phyloP scores from a whole-genome alignment of 2,329 filamentous ascomycete genomes.

The Aschersonia sp. region DNA sequence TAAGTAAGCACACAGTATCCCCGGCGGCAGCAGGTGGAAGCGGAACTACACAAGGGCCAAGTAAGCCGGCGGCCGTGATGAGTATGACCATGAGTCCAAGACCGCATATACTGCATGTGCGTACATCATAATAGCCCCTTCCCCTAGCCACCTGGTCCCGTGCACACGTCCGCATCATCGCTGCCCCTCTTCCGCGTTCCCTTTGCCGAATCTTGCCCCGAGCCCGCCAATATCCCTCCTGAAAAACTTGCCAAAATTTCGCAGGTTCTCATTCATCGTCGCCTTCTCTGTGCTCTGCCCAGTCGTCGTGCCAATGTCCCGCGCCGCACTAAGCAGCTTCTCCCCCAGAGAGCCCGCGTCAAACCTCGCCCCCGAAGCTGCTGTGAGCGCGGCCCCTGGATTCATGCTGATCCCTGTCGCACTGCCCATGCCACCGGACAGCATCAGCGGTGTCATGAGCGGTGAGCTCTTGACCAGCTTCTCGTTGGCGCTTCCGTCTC shows the following conservation, averaged over 20 bases:
- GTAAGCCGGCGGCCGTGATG: too few species aligned
- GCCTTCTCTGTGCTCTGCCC: constrained; percentile 38
- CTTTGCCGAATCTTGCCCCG: constrained; percentile 57
- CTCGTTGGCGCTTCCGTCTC: constrained; percentile 59
- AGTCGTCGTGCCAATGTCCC: constrained; percentile 60
- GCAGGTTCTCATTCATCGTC: constrained; percentile 83
- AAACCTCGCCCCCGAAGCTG: constrained; percentile 40
- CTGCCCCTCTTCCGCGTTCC: constrained; percentile 23
- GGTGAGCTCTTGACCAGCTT: constrained; percentile 57
- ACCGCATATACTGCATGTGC: too few species aligned
- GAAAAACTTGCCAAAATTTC: constrained; percentile 95
- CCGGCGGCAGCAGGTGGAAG: too few species aligned
- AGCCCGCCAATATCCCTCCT: constrained; percentile 69
- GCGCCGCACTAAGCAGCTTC: constrained; percentile 73
- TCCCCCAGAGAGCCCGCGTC: constrained; percentile 74
- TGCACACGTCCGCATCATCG: constrained; percentile 4
- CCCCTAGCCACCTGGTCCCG: background rate
- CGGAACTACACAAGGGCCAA: too few species aligned
- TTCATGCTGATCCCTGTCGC: constrained; percentile 21
- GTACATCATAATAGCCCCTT: too few species aligned
- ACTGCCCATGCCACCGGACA: constrained; percentile 22
- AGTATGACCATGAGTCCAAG: too few species aligned
- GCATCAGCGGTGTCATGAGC: constrained; percentile 53
- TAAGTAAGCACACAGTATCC: background rate
- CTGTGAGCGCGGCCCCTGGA: constrained; percentile 9